Conservation (phyloP, 208 protist genomes). For the Strigomonas culicis region DNA sequence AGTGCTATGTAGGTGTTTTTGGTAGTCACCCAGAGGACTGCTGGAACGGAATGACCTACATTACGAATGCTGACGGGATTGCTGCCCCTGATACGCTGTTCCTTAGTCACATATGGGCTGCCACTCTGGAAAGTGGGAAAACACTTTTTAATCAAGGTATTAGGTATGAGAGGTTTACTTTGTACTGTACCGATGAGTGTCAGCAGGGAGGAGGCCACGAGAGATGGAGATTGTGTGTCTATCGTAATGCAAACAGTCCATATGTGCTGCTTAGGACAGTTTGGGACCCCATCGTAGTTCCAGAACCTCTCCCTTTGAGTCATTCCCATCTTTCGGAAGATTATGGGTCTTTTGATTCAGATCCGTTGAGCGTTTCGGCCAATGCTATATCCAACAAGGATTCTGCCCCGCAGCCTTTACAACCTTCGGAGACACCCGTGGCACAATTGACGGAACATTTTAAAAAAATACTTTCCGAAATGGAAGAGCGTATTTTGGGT, state of each 20-base stretch:
- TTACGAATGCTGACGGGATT: slow-evolving; percentile 38
- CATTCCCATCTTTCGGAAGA: slow-evolving; percentile 38
- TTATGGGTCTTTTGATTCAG: slow-evolving; percentile 38
- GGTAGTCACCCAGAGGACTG: slow-evolving; percentile 45
- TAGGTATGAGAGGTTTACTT: slow-evolving; percentile 43
- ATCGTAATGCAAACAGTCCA: slow-evolving; percentile 33
- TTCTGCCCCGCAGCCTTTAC: too few relatives aligned
- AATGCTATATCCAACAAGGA: too few relatives aligned
- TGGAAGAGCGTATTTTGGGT: too few relatives aligned
- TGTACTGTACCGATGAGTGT: slow-evolving; percentile 75
- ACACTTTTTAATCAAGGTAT: slow-evolving; percentile 44
- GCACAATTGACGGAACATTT: too few relatives aligned
- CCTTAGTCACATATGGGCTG: slow-evolving; percentile 68
- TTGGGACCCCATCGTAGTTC: slow-evolving; percentile 71
- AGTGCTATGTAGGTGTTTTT: slow-evolving; percentile 70
- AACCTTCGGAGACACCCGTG: too few relatives aligned
- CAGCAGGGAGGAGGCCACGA: slow-evolving; percentile 46
- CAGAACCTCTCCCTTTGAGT: slow-evolving; percentile 49
- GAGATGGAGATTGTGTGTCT: slow-evolving; percentile 63
- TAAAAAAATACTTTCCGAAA: too few relatives aligned
- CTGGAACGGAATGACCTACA: slow-evolving; percentile 79
- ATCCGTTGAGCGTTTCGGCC: slow-evolving; percentile 38
- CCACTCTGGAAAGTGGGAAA: slow-evolving; percentile 47
- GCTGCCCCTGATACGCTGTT: slow-evolving; percentile 37
- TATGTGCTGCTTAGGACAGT: slow-evolving; percentile 49